A percentile compares a stretch with the other conserved stretches of the same genome.
These are phyloP conservation scores for Kentomonas sorsogonicus DNA, from an alignment of 208 protist genomes.

Conservation along the genomic window DNA sequence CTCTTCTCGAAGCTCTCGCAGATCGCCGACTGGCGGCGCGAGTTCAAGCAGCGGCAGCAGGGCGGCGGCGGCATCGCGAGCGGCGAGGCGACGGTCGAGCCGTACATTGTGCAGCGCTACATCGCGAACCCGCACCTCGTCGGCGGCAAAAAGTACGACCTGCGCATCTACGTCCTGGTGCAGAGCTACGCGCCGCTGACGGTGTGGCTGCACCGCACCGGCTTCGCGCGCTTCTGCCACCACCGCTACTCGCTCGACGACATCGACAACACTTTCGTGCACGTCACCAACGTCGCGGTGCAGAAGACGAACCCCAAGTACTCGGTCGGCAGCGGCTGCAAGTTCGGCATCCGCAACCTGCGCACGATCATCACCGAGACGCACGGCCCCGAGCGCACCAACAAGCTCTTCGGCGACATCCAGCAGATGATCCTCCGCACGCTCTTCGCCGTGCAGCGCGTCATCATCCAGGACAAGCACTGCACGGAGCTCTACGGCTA, in stretches of 20 bases:
- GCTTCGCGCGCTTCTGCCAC: constrained; percentile 90
- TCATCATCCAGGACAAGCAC: constrained; percentile 79
- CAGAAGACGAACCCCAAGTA: constrained; percentile 95
- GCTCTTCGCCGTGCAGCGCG: constrained; percentile 69
- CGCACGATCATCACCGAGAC: constrained; percentile 78
- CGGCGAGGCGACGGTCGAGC: constrained; percentile 34
- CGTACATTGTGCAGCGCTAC: constrained; percentile 88
- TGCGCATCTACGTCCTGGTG: constrained; percentile 91
- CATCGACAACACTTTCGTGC: constrained; percentile 92
- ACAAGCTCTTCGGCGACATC: constrained; percentile 91
- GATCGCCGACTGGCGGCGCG: constrained; percentile 91
- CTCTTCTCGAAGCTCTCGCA: constrained; percentile 95
- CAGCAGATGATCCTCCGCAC: constrained; percentile 89
- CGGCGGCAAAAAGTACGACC: constrained; percentile 92
- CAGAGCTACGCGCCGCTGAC: constrained; percentile 81
- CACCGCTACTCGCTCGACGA: constrained; percentile 88
- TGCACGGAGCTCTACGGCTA: constrained; percentile 91
- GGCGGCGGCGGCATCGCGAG: constrained; percentile 13
- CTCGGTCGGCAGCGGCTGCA: constrained; percentile 70
- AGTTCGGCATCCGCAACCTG: constrained; percentile 81
- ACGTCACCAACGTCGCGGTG: constrained; percentile 97
- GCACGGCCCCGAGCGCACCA: constrained; percentile 68
- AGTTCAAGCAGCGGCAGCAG: constrained; percentile 64
- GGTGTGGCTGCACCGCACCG: constrained; percentile 89
- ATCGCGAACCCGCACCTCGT: constrained; percentile 89